phyloP scores from a whole-genome alignment of 2,329 filamentous ascomycete genomes.

The Ampelomyces quisqualis region DNA sequence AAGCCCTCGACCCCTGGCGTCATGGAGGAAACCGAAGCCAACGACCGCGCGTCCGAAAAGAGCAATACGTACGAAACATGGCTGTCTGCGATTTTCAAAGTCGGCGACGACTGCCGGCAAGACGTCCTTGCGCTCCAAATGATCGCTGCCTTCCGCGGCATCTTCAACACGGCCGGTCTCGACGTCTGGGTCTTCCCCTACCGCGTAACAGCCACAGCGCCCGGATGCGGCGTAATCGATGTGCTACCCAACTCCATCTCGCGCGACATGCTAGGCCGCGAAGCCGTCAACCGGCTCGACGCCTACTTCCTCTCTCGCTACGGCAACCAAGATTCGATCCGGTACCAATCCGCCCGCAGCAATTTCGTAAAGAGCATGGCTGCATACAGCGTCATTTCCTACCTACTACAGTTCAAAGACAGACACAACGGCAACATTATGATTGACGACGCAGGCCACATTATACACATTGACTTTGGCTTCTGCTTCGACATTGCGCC shows the following conservation, averaged over 20 bases:
- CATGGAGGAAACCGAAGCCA: conserved; percentile 34
- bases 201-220: conserved; percentile 93
- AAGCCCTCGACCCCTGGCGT: conserved; percentile 46
- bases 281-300: conserved; percentile 96
- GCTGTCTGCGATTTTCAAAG: conserved; percentile 99
- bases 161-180: conserved; percentile 91
- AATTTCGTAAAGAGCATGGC: conserved; percentile 99
- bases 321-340: conserved; percentile 90
- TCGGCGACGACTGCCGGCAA: conserved; percentile 96
- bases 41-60: conserved; percentile 35
- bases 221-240: conserved; percentile 96
- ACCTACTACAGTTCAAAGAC: conserved; percentile 97
- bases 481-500: conserved; percentile 99
- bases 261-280: conserved; percentile 95
- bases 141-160: conserved; percentile 95
- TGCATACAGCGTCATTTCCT: conserved; percentile 95
- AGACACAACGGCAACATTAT: conserved; percentile 99
- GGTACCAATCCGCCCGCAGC: conserved; percentile 90
- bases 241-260: conserved; percentile 97
- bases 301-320: conserved; percentile 99
- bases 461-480: conserved; percentile 97
- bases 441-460: conserved; percentile 95
- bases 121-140: conserved; percentile 96
- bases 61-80: conserved; percentile 80
- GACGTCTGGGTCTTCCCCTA: conserved; percentile 98